phyloP scores from a whole-genome alignment of 2,329 filamentous ascomycete species.

The Atkinsonella hypoxylon region DNA sequence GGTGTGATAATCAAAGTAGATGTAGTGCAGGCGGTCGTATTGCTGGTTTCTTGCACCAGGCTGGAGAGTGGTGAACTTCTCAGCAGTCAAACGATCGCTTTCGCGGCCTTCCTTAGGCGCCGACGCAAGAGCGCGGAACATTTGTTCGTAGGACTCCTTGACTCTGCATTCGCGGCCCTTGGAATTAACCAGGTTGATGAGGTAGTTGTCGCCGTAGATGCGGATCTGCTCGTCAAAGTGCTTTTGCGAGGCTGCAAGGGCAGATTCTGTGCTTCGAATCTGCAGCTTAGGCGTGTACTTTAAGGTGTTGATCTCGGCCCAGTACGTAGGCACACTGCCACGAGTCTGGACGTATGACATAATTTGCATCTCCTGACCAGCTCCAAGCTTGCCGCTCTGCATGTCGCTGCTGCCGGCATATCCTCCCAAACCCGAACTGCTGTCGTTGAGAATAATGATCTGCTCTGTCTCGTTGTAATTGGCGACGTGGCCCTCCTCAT shows the following conservation, averaged over 20 bases:
- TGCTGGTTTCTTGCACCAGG: slow-evolving; percentile 43
- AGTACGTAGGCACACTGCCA: slow-evolving; percentile 90
- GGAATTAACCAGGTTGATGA: slow-evolving; percentile 96
- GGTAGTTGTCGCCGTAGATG: slow-evolving; percentile 90
- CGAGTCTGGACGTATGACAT: slow-evolving; percentile 93
- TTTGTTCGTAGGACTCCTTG: slow-evolving; percentile 87
- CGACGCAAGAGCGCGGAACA: slow-evolving; percentile 66
- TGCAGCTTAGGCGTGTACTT: slow-evolving; percentile 86
- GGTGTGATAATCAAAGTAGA: slow-evolving; percentile 98
- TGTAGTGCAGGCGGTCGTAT: slow-evolving; percentile 81
- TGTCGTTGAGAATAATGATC: slow-evolving; percentile 78
- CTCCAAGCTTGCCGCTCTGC: slow-evolving; percentile 57
- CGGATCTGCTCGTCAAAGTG: slow-evolving; percentile 92
- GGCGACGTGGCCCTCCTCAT: slow-evolving; percentile 88
- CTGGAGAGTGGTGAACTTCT: slow-evolving; percentile 75
- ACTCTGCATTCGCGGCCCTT: slow-evolving; percentile 81
- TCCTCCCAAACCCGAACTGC: slow-evolving; percentile 59
- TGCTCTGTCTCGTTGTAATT: slow-evolving; percentile 99
- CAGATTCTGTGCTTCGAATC: slow-evolving; percentile 72
- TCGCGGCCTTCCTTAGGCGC: slow-evolving; percentile 54
- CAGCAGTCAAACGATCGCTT: slow-evolving; percentile 53
- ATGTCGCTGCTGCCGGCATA: slow-evolving; percentile 68
- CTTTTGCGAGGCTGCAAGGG: slow-evolving; percentile 63
- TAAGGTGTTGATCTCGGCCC: slow-evolving; percentile 90
- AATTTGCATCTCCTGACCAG: slow-evolving; percentile 68